A percentile compares a stretch with the other conserved stretches of the same genome.
These are phyloP conservation scores for Ustilaginoidea virens DNA, from an alignment of 2,329 filamentous ascomycete genomes.

Conservation along the genomic window DNA sequence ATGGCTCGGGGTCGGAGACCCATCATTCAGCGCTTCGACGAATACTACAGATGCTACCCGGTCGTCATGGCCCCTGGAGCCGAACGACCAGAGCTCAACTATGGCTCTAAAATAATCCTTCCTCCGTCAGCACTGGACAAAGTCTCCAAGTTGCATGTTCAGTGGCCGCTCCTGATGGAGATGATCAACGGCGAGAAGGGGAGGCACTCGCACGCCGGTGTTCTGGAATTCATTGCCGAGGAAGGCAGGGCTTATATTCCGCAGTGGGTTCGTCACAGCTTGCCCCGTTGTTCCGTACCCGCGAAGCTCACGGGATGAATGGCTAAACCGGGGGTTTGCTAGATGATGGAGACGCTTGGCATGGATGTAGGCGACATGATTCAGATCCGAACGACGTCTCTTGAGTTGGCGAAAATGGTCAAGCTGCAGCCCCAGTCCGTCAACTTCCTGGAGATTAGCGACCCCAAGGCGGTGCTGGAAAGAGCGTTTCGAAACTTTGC, in stretches of 20 bases:
- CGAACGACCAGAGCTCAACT: slow-evolving; percentile 80
- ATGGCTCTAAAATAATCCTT: slow-evolving; percentile 93
- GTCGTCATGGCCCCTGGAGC: slow-evolving; percentile 85
- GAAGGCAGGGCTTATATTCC: slow-evolving; percentile 94
- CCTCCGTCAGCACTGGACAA: slow-evolving; percentile 95
- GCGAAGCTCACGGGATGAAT: slow-evolving; percentile 8
- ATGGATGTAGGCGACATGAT: slow-evolving; percentile 89
- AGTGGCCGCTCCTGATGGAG: slow-evolving; percentile 95
- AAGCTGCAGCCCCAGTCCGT: slow-evolving; percentile 92
- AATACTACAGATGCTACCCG: slow-evolving; percentile 96
- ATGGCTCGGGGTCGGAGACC: slow-evolving; percentile 32
- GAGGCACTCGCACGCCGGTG: slow-evolving; percentile 79
- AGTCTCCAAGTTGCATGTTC: slow-evolving; percentile 86
- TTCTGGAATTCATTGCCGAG: slow-evolving; percentile 93
- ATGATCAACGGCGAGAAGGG: slow-evolving; percentile 74
- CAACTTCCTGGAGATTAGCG: slow-evolving; percentile 89
- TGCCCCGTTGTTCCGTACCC: not conserved
- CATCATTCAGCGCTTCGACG: slow-evolving; percentile 71
- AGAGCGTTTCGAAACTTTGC: slow-evolving; percentile 94
- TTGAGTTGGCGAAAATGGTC: slow-evolving; percentile 81
- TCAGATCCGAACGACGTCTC: slow-evolving; percentile 86
- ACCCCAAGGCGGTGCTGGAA: slow-evolving; percentile 93
- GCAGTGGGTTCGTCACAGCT: too few species aligned
- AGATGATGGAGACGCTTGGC: slow-evolving; percentile 87
- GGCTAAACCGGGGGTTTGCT: too few species aligned